Evolutionary conservation across 345 rosid species (phyloP).

Genomic region (Syzygium jambos): DNA sequence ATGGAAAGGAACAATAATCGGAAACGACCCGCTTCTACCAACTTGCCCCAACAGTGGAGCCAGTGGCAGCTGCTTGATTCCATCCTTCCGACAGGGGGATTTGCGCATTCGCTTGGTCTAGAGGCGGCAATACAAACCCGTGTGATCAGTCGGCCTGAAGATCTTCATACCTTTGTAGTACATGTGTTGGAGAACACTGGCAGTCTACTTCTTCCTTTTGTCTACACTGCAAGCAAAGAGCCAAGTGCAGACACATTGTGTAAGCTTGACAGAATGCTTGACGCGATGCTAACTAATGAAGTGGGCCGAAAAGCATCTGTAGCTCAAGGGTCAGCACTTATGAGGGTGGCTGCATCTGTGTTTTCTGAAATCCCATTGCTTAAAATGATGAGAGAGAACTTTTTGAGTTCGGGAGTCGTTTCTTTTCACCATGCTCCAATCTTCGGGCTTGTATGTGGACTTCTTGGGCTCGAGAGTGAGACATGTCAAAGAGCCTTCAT

Average conservation of each 20-base stretch:
- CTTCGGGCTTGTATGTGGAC: conserved; percentile 75
- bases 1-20: background rate
- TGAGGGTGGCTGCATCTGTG: conserved; percentile 64
- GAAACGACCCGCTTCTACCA: background rate
- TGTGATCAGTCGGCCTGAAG: conserved; percentile 32
- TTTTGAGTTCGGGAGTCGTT: conserved; percentile 20
- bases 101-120: conserved; percentile 83
- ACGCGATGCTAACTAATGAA: conserved; percentile 70
- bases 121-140: conserved; percentile 79
- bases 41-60: conserved; percentile 52
- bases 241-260: conserved; percentile 45
- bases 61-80: conserved; percentile 92
- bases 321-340: conserved; percentile 75
- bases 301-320: conserved; percentile 61
- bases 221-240: conserved; percentile 36
- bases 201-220: conserved; percentile 74
- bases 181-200: conserved; percentile 63
- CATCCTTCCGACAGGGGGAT: conserved; percentile 84
- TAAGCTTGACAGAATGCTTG: conserved; percentile 35
- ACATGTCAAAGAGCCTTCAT: conserved; percentile 71
- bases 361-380: conserved; percentile 54
- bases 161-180: conserved; percentile 32
- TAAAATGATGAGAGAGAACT: conserved; percentile 38
- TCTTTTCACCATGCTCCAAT: conserved; percentile 74
- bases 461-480: conserved; percentile 50